Conservation (phyloP, 768 basidiomycete genomes). For the Naganishia onofrii region DNA sequence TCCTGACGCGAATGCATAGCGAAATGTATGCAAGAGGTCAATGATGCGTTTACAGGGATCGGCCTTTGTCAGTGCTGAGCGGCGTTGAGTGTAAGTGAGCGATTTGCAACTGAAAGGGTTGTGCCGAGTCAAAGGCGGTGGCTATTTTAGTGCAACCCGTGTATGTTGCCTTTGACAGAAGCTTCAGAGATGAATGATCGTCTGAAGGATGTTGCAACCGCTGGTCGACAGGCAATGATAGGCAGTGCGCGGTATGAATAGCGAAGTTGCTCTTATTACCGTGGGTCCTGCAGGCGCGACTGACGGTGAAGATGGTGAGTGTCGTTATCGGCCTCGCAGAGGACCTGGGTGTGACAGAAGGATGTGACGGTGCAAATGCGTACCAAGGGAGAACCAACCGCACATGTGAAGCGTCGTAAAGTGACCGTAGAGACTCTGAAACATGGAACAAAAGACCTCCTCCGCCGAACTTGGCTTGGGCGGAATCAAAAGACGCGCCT, state of each 20-base stretch:
- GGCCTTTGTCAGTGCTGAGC: background rate
- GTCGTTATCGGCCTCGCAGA: constrained; percentile 13
- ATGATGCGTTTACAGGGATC: background rate
- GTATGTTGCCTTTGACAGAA: background rate
- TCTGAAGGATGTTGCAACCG: background rate
- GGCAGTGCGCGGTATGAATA: background rate
- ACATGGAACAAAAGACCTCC: background rate
- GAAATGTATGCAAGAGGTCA: background rate
- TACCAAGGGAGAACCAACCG: no score
- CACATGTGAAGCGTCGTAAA: no score
- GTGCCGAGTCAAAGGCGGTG: background rate
- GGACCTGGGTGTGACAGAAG: background rate
- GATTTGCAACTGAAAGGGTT: background rate
- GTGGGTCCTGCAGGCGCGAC: no score
- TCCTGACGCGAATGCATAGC: constrained; percentile 27
- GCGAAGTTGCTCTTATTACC: no score
- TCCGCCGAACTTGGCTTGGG: background rate
- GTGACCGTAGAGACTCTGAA: background rate
- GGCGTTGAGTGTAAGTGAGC: background rate
- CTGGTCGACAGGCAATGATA: background rate
- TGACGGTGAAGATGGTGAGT: no score
- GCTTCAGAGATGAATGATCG: background rate
- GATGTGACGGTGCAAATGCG: background rate
- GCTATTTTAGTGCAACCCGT: background rate
- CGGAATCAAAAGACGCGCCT: background rate